Evolutionary conservation across 2,329 filamentous ascomycete genomes (phyloP).

Genomic region (Emergomyces pasteurianus): DNA sequence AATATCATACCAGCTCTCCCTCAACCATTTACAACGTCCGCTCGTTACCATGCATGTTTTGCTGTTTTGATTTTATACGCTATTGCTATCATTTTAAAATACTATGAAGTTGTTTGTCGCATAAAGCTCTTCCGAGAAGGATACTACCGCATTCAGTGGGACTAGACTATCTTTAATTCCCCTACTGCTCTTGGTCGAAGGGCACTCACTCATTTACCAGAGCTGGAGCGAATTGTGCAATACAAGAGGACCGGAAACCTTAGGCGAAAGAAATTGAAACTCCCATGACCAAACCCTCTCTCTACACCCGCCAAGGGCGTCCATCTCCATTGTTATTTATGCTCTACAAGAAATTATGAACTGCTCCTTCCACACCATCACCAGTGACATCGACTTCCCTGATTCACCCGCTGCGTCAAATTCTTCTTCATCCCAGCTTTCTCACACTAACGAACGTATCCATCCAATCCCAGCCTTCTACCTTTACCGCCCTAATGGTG

Average conservation of each 20-base stretch:
- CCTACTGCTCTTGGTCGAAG: background rate
- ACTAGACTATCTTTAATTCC: background rate
- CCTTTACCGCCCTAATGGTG: slow-evolving; percentile 25
- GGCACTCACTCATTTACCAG: background rate
- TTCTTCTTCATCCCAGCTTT: background rate
- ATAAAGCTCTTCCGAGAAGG: background rate
- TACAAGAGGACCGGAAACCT: background rate
- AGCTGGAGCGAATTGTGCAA: background rate
- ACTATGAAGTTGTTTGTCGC: background rate
- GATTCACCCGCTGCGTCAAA: background rate
- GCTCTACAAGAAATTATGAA: background rate
- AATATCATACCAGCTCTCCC: background rate
- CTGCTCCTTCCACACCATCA: background rate
- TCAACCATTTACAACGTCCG: background rate
- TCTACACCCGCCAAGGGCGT: background rate
- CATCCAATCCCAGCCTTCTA: slow-evolving; percentile 27
- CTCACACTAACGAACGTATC: background rate
- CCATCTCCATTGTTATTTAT: background rate
- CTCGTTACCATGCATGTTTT: background rate
- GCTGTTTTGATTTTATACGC: background rate
- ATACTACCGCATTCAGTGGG: background rate
- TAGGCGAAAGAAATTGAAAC: background rate
- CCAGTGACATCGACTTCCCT: background rate
- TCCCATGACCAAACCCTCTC: background rate
- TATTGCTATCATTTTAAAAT: background rate